Base-by-base conservation (phyloP, 208 protist genomes). In the Acanthamoeba sp. region DNA sequence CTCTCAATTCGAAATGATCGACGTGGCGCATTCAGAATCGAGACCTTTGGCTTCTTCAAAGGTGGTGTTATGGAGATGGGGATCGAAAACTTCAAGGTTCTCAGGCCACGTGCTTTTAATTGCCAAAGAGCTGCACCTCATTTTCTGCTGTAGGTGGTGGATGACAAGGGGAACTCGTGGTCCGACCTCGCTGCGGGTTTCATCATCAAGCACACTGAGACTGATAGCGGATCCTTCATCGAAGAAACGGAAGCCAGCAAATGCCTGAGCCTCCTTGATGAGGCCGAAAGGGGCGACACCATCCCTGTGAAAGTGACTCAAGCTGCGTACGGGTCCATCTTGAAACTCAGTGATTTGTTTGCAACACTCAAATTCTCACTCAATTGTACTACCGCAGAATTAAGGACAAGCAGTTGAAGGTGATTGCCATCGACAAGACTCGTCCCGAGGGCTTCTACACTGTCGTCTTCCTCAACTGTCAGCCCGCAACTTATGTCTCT, bases 31-130 rank as follows among this genome's bases (percentile, higher is more conserved):
- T 88, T 62, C 29, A 32, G 48, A 36, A 52, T 88, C 16, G 80
- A 88, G 62, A 88, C 80, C 7, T 88, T 88, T 88, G 80, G 80
- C 16, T 88, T 88, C 50, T 88, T 88, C 48, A 52, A 3, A 16
- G 80, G 80, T 6, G 80, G 80, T 16, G 24, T 40, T 36, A 62
- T 88, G 48, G 29, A 88, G 24, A 88, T 88, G 42, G 0, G 27
- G 4, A 59, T 88, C 7, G 50, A 62, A 22, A 62, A 62, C 48
- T 88, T 62, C 45, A 59, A 59, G 32, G 80, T 64, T n/a, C n/a
- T n/a, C n/a, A n/a, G 18, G 42, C 16, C 7, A 29, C 32, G 7
- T 24, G 16, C 16, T 22, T 52, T 52, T 9, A 12, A 50, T 50
- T 50, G 45, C 45, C 48, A 22, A 12, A 20, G 16, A 52, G 0